phyloP scores from a whole-genome alignment of 208 protist genomes.

The Novymonas esmeraldas region DNA sequence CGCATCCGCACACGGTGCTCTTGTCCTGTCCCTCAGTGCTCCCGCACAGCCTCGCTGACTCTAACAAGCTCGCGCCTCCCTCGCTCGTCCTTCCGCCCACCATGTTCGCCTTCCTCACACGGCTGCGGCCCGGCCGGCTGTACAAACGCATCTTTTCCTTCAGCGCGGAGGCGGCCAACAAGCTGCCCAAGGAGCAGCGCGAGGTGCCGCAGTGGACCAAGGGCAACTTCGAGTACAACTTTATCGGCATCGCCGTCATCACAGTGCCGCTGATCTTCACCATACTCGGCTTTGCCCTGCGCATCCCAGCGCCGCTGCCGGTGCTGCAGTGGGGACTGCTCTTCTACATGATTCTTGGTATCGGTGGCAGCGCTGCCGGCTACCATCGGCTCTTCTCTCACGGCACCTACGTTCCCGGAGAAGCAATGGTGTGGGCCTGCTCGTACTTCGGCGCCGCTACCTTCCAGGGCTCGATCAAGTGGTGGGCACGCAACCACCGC shows the following conservation, averaged over 20 bases:
- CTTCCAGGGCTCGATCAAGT: constrained; percentile 87
- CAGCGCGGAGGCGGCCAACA: background rate
- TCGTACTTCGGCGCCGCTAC: constrained; percentile 66
- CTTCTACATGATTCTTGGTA: constrained; percentile 65
- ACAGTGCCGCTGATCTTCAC: constrained; percentile 27
- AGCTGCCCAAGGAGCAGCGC: constrained; percentile 34
- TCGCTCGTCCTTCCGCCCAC: too few relatives aligned
- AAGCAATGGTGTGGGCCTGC: constrained; percentile 54
- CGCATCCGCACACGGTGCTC: too few relatives aligned
- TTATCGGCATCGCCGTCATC: constrained; percentile 39
- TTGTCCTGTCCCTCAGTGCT: too few relatives aligned
- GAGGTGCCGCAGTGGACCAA: constrained; percentile 38
- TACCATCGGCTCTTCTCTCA: constrained; percentile 90
- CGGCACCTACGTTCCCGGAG: constrained; percentile 58
- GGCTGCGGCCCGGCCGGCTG: too few relatives aligned
- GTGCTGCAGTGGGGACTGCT: constrained; percentile 27
- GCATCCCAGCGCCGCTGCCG: constrained; percentile 18
- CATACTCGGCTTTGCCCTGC: constrained; percentile 22
- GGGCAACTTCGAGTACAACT: constrained; percentile 43
- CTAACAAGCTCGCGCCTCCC: too few relatives aligned
- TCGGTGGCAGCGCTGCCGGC: constrained; percentile 82
- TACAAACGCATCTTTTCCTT: constrained; percentile 10
- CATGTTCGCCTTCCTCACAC: too few relatives aligned
- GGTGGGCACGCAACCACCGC: constrained; percentile 88
- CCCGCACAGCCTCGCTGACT: too few relatives aligned